Conservation (phyloP, 1,284 basidiomycete genomes). For the Mycena sp. region DNA sequence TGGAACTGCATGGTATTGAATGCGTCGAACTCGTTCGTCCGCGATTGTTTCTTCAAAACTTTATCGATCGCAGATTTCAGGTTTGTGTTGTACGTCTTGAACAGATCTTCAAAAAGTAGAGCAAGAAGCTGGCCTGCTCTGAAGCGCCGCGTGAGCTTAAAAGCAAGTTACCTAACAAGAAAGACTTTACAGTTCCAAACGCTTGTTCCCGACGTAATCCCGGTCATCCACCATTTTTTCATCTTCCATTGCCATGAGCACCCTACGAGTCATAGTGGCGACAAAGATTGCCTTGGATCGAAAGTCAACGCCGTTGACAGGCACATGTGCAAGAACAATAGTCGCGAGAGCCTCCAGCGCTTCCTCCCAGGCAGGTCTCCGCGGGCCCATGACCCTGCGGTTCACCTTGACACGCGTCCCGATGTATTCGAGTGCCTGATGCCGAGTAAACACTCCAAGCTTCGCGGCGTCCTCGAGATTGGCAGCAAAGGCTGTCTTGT, state of each 20-base stretch:
- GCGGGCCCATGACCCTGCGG: constrained; percentile 79
- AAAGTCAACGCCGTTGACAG: constrained; percentile 92
- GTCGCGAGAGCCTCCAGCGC: constrained; percentile 96
- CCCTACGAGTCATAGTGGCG: constrained; percentile 96
- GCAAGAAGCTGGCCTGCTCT: constrained; percentile 97
- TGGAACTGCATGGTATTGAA: constrained; percentile 94
- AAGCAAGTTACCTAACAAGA: constrained; percentile 20
- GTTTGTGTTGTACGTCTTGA: constrained; percentile 99
- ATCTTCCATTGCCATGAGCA: constrained; percentile 96
- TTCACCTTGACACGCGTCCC: constrained; percentile 93
- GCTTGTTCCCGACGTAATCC: constrained; percentile 99
- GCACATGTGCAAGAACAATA: constrained; percentile 97
- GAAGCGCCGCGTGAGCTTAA: constrained; percentile 26
- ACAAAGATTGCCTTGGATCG: constrained; percentile 97
- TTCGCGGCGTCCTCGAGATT: constrained; percentile 96
- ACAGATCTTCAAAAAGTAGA: constrained; percentile 96
- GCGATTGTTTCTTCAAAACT: constrained; percentile 95
- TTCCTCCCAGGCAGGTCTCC: constrained; percentile 92
- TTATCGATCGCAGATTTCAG: constrained; percentile 98
- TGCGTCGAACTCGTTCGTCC: constrained; percentile 96
- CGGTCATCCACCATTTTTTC: constrained; percentile 98
- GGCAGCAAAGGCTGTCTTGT: constrained; percentile 89
- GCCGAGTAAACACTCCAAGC: constrained; percentile 90
- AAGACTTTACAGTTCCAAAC: constrained; percentile 89
- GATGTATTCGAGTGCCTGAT: constrained; percentile 97